phyloP scores from a whole-genome alignment of 805 yeast species.

The Candida nanaspora region DNA sequence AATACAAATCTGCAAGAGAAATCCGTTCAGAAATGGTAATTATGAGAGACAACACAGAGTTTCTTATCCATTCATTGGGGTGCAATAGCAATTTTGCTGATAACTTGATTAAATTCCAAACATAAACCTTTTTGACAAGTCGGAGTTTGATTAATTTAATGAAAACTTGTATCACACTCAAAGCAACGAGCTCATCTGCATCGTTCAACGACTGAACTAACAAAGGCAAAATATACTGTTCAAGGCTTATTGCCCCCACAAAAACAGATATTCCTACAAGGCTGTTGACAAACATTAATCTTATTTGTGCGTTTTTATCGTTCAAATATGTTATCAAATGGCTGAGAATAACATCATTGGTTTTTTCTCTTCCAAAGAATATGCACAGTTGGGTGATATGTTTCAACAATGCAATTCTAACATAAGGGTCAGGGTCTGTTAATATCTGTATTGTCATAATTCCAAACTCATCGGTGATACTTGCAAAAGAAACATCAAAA shows the following conservation, averaged over 20 bases:
- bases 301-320: conserved; percentile 60
- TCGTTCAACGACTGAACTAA: conserved; percentile 78
- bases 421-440: conserved; percentile 61
- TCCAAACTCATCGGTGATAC: conserved; percentile 51
- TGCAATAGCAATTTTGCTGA: conserved; percentile 61
- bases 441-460: conserved; percentile 55
- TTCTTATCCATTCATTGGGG: conserved; percentile 83
- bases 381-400: conserved; percentile 74
- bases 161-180: conserved; percentile 56
- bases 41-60: conserved; percentile 54
- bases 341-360: conserved; percentile 82
- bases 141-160: conserved; percentile 52
- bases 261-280: conserved; percentile 69
- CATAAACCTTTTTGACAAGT: conserved; percentile 38
- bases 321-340: conserved; percentile 89
- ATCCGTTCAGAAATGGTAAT: conserved; percentile 56
- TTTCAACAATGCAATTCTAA: conserved; percentile 60
- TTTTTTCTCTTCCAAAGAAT: conserved; percentile 78
- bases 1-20: conserved; percentile 71
- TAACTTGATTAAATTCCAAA: conserved; percentile 48
- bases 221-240: conserved; percentile 82
- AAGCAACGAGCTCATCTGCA: conserved; percentile 74
- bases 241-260: conserved; percentile 75
- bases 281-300: conserved; percentile 65
- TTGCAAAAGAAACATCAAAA: conserved; percentile 33